phyloP scores from a whole-genome alignment of 805 yeast species.

The Saccharomycopsis sp. region DNA sequence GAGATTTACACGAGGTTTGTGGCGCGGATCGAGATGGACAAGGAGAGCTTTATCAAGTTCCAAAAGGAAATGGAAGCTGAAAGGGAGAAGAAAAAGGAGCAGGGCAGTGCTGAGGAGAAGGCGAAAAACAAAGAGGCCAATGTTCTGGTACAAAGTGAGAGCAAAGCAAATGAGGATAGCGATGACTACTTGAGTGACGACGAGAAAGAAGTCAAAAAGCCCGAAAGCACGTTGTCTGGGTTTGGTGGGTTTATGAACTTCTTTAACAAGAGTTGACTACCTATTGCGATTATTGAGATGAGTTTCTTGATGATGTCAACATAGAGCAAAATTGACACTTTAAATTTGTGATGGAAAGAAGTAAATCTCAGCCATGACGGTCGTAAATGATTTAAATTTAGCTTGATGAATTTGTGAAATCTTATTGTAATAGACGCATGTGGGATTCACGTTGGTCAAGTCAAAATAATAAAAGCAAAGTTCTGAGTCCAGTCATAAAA shows the following conservation, averaged over 20 bases:
- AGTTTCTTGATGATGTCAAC: too few species aligned
- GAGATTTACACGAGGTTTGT: constrained; percentile 11
- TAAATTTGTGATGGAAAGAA: too few species aligned
- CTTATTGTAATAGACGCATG: too few species aligned
- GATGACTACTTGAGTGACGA: not conserved
- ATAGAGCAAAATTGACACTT: too few species aligned
- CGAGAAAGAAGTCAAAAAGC: not conserved
- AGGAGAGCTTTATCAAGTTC: not conserved
- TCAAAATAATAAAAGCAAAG: too few species aligned
- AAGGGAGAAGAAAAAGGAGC: not conserved
- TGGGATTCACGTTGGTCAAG: too few species aligned
- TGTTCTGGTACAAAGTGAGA: not conserved
- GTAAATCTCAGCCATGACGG: too few species aligned
- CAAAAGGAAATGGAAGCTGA: not conserved
- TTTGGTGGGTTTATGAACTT: constrained; percentile 19
- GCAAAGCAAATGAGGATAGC: not conserved
- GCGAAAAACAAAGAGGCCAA: not conserved
- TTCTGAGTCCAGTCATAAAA: too few species aligned
- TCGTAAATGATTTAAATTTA: too few species aligned
- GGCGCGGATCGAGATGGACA: constrained; percentile 4
- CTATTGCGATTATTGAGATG: too few species aligned
- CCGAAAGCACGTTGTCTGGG: constrained; percentile 1
- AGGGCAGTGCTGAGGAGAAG: too few species aligned
- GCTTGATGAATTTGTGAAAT: too few species aligned
- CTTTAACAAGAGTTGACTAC: constrained; percentile 12